Percentiles rank a stretch among this genome's conserved stretches.
phyloP scores from a whole-genome alignment of 179 eudicot genomes.

The Nepenthes alata region DNA sequence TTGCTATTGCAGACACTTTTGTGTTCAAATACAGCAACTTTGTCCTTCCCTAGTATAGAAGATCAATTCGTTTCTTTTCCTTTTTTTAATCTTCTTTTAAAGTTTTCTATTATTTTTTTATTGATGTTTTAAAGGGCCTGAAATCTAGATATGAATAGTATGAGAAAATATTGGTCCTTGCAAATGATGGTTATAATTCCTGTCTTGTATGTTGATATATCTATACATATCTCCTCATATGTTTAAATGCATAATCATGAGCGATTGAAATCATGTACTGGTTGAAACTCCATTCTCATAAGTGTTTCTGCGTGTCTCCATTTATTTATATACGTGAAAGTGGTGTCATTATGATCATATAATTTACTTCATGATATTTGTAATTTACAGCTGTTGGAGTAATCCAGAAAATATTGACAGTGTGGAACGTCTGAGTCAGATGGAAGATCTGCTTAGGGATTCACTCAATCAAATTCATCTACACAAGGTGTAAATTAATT shows the following conservation, averaged over 20 bases:
- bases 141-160: too few relatives aligned
- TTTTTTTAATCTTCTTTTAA: too few relatives aligned
- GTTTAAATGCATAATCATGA: too few relatives aligned
- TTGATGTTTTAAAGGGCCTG: too few relatives aligned
- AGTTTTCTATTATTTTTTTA: too few relatives aligned
- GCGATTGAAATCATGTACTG: not conserved
- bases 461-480: slow-evolving; percentile 51
- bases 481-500: slow-evolving; percentile 43
- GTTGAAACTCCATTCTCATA: not conserved
- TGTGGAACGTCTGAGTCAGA: slow-evolving; percentile 62
- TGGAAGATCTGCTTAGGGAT: slow-evolving; percentile 74
- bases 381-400: slow-evolving; percentile 57
- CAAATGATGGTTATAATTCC: too few relatives aligned
- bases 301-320: not conserved
- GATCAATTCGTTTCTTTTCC: too few relatives aligned
- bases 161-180: too few relatives aligned
- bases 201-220: not conserved
- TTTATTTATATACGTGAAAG: not conserved
- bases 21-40: too few relatives aligned
- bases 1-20: too few relatives aligned
- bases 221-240: not conserved
- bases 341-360: not conserved
- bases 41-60: too few relatives aligned
- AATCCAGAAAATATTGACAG: slow-evolving; percentile 73
- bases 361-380: slow-evolving; percentile 4